These are phyloP conservation scores for Tolypocladium paradoxum DNA, from an alignment of 2,329 filamentous ascomycete genomes.

Conservation along the genomic window DNA sequence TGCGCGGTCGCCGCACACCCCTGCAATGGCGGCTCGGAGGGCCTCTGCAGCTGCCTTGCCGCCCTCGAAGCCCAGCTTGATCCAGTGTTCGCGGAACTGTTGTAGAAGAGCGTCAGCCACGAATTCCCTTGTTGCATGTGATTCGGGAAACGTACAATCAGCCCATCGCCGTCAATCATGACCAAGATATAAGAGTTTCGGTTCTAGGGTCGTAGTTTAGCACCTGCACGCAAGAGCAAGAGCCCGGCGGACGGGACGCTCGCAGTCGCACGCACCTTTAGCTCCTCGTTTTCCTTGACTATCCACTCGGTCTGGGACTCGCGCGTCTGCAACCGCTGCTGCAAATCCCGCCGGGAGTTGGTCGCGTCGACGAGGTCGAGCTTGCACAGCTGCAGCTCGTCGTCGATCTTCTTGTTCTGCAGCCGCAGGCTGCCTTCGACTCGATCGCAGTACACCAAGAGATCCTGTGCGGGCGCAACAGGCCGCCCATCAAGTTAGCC, in stretches of 20 bases:
- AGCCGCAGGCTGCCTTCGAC: slow-evolving; percentile 30
- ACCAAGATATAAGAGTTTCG: slow-evolving; percentile 49
- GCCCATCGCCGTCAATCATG: slow-evolving; percentile 52
- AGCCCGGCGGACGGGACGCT: background rate
- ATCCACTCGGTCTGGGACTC: slow-evolving; percentile 24
- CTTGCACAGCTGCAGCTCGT: slow-evolving; percentile 30
- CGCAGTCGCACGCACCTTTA: slow-evolving; percentile 33
- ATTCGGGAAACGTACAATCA: slow-evolving; percentile 33
- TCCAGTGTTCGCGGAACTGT: slow-evolving; percentile 46
- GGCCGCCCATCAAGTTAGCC: background rate
- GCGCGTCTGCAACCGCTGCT: slow-evolving; percentile 32
- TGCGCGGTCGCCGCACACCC: slow-evolving; percentile 31
- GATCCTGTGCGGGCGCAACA: slow-evolving; percentile 13
- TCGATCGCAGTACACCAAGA: slow-evolving; percentile 23
- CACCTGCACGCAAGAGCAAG: slow-evolving; percentile 4
- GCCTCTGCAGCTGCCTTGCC: slow-evolving; percentile 41
- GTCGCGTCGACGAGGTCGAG: slow-evolving; percentile 42
- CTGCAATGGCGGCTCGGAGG: slow-evolving; percentile 35
- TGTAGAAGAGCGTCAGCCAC: slow-evolving; percentile 3
- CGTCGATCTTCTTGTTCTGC: slow-evolving; percentile 32
- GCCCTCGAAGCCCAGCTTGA: slow-evolving; percentile 44
- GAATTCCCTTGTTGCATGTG: background rate
- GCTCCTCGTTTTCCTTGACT: slow-evolving; percentile 26
- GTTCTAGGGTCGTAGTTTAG: slow-evolving; percentile 22
- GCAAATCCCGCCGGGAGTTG: slow-evolving; percentile 36